phyloP scores from a whole-genome alignment of 495 filamentous ascomycete species.

The Lineolata rhizophorae region DNA sequence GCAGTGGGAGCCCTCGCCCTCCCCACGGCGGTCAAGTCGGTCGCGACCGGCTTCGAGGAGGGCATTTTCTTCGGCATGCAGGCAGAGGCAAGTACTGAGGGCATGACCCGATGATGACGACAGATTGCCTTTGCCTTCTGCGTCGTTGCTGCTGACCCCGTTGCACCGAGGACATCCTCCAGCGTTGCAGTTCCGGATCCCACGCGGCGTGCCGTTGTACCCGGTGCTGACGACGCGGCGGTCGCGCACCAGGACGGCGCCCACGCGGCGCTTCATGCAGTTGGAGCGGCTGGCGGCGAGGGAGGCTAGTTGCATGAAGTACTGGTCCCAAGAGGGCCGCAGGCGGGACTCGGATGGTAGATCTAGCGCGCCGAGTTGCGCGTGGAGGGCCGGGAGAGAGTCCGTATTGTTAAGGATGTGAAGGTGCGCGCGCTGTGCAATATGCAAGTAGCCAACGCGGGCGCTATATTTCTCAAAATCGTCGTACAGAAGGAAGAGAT shows the following conservation, averaged over 20 bases:
- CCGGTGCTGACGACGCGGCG: slow-evolving; percentile 80
- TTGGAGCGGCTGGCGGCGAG: slow-evolving; percentile 82
- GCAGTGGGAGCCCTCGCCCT: too few species aligned
- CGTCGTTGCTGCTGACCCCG: slow-evolving; percentile 47
- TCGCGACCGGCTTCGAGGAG: slow-evolving; percentile 84
- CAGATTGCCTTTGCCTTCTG: slow-evolving; percentile 41
- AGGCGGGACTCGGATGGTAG: slow-evolving; percentile 59
- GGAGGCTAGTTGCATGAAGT: slow-evolving; percentile 90
- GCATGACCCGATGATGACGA: too few species aligned
- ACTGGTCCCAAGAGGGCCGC: slow-evolving; percentile 87
- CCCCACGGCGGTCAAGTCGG: slow-evolving; percentile 70
- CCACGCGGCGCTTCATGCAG: slow-evolving; percentile 94
- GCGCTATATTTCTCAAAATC: slow-evolving; percentile 60
- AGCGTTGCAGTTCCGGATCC: slow-evolving; percentile 74
- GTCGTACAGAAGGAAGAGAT: slow-evolving; percentile 48
- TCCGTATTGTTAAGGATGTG: slow-evolving; percentile 68
- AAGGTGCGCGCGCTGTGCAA: slow-evolving; percentile 61
- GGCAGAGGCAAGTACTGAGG: slow-evolving; percentile 71
- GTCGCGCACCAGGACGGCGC: slow-evolving; percentile 81
- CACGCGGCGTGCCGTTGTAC: slow-evolving; percentile 90
- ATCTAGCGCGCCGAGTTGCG: slow-evolving; percentile 43
- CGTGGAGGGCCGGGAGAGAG: slow-evolving; percentile 43
- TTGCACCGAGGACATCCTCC: slow-evolving; percentile 50
- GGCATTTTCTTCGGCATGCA: slow-evolving; percentile 96
- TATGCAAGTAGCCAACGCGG: slow-evolving; percentile 36